Evolutionary conservation across 306 rosid genomes (phyloP).

Genomic region (Lathyrus tuberosus): DNA sequence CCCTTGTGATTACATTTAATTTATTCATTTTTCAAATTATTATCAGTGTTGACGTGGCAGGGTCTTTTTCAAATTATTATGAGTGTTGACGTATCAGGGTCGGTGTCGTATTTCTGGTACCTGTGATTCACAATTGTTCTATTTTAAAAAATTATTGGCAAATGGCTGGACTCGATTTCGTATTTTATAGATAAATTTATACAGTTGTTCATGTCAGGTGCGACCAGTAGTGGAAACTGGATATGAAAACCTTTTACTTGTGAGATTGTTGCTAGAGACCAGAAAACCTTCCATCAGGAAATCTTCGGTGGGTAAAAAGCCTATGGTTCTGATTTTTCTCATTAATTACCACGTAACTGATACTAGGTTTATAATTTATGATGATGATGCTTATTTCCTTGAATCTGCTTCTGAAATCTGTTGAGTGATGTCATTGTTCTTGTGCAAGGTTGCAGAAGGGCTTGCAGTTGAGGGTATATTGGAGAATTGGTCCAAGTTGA

Average conservation of each 20-base stretch:
- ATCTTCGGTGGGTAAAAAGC: slow-evolving; percentile 68
- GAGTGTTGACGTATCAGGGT: too few relatives aligned
- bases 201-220: slow-evolving; percentile 62
- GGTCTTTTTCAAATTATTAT: too few relatives aligned
- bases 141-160: slow-evolving; percentile 12
- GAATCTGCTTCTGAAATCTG: slow-evolving; percentile 36
- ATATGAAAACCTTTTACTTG: slow-evolving; percentile 82
- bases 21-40: too few relatives aligned
- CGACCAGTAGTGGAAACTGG: slow-evolving; percentile 98
- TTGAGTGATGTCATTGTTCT: slow-evolving; percentile 41
- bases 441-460: slow-evolving; percentile 82
- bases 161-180: slow-evolving; percentile 21
- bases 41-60: too few relatives aligned
- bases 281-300: slow-evolving; percentile 65
- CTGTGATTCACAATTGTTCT: too few relatives aligned
- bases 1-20: too few relatives aligned
- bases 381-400: background rate
- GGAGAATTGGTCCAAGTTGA: slow-evolving; percentile 84
- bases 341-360: background rate
- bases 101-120: too few relatives aligned
- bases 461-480: slow-evolving; percentile 74
- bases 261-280: slow-evolving; percentile 82
- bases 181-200: slow-evolving; percentile 27
- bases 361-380: slow-evolving; percentile 20
- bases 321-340: slow-evolving; percentile 20